Conservation (phyloP, 2,329 filamentous ascomycete genomes). For the Xylaria digitata region DNA sequence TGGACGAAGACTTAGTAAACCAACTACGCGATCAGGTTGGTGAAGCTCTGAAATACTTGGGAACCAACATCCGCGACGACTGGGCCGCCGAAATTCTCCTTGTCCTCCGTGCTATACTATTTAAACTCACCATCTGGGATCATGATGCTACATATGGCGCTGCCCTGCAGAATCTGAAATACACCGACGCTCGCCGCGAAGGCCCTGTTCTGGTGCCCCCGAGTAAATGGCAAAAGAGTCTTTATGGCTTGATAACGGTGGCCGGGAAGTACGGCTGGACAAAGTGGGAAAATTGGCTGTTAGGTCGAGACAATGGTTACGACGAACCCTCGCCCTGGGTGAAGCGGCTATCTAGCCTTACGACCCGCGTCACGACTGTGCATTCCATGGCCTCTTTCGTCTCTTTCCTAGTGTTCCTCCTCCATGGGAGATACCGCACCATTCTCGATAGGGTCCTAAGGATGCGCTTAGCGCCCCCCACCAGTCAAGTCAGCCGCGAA, state of each 20-base stretch:
- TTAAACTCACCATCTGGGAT: conserved; percentile 97
- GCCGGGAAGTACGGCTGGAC: conserved; percentile 90
- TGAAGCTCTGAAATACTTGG: conserved; percentile 88
- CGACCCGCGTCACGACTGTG: conserved; percentile 73
- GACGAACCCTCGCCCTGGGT: conserved; percentile 66
- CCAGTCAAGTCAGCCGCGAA: conserved; percentile 86
- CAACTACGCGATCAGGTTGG: conserved; percentile 87
- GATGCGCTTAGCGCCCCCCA: conserved; percentile 86
- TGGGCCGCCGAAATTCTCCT: conserved; percentile 89
- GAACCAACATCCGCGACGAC: conserved; percentile 80
- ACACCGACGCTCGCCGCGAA: conserved; percentile 80
- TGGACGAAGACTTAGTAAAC: conserved; percentile 92
- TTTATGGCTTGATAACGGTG: conserved; percentile 88
- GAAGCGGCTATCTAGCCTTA: conserved; percentile 73
- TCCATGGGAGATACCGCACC: conserved; percentile 91
- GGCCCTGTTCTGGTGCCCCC: conserved; percentile 75
- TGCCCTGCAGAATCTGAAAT: conserved; percentile 88
- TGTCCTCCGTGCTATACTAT: conserved; percentile 79
- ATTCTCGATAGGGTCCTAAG: conserved; percentile 85
- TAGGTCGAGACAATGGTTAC: conserved; percentile 80
- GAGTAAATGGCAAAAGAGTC: conserved; percentile 81
- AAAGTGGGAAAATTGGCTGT: conserved; percentile 89
- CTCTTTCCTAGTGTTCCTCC: conserved; percentile 90
- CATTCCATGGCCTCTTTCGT: conserved; percentile 85
- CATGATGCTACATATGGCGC: conserved; percentile 96